Conservation (phyloP, 2,329 filamentous ascomycete species). For the Diaporthe velutina region DNA sequence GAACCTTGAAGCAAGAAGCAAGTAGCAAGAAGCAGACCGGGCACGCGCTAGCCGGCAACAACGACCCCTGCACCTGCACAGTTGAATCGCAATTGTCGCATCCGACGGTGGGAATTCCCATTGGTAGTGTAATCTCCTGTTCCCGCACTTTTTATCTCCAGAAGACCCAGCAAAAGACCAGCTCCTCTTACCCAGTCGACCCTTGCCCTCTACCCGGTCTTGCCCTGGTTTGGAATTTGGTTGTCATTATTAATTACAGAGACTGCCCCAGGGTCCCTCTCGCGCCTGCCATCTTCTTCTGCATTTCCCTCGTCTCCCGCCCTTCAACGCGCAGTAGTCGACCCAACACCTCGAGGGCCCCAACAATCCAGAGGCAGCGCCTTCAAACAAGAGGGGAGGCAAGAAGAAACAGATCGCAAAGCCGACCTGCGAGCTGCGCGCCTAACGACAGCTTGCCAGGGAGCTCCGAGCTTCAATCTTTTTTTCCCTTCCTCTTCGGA, state of each 20-base stretch:
- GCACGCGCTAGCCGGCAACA: slow-evolving; percentile 18
- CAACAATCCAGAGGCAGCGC: slow-evolving; percentile 18
- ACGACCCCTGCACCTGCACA: slow-evolving; percentile 21
- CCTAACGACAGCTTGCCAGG: neutral
- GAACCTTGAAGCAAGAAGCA: slow-evolving; percentile 9
- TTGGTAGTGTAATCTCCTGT: slow-evolving; percentile 33
- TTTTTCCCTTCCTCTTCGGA: neutral
- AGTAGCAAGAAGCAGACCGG: neutral
- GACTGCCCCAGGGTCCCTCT: slow-evolving; percentile 21
- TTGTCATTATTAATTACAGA: slow-evolving; percentile 29
- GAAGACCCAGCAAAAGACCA: slow-evolving; percentile 29
- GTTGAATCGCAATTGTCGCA: slow-evolving; percentile 24
- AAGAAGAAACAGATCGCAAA: neutral
- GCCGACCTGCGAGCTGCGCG: neutral
- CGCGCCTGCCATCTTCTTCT: neutral
- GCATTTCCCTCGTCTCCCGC: slow-evolving; percentile 12
- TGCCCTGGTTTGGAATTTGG: slow-evolving; percentile 24
- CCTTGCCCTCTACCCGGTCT: neutral
- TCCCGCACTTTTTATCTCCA: slow-evolving; percentile 35
- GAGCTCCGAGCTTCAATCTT: slow-evolving; percentile 8
- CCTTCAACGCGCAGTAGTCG: neutral
- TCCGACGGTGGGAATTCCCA: slow-evolving; percentile 34
- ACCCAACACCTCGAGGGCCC: neutral
- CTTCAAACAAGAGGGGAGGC: neutral
- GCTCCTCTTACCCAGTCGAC: slow-evolving; percentile 4